These are phyloP conservation scores for Myriosclerotinia scirpicola DNA, from an alignment of 2,329 filamentous ascomycete genomes.

Conservation along the genomic window DNA sequence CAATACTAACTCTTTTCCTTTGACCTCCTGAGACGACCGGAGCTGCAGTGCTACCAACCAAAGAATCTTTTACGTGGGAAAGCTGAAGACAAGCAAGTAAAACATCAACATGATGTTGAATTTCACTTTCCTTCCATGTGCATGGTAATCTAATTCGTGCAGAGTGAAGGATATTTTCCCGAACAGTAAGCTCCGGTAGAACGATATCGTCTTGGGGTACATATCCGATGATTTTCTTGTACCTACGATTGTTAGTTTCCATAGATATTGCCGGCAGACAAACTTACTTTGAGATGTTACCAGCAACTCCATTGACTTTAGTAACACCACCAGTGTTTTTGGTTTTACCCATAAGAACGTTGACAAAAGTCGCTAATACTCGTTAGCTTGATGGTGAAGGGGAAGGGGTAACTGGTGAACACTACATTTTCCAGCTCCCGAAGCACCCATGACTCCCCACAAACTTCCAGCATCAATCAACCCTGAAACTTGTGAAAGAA, in stretches of 20 bases:
- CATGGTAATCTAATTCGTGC: slow-evolving; percentile 54
- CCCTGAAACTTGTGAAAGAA: slow-evolving; percentile 55
- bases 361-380: slow-evolving; percentile 52
- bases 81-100: slow-evolving; percentile 54
- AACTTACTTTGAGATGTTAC: slow-evolving; percentile 36
- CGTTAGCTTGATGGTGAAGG: slow-evolving; percentile 21
- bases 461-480: slow-evolving; percentile 54
- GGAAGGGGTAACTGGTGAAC: neutral
- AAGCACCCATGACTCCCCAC: slow-evolving; percentile 60
- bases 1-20: slow-evolving; percentile 62
- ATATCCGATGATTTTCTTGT: slow-evolving; percentile 61
- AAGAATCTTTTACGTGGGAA: slow-evolving; percentile 44
- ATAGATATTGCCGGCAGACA: neutral
- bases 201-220: slow-evolving; percentile 63
- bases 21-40: slow-evolving; percentile 63
- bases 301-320: slow-evolving; percentile 48
- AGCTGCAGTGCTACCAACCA: slow-evolving; percentile 58
- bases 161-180: slow-evolving; percentile 61
- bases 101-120: slow-evolving; percentile 54
- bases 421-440: slow-evolving; percentile 55
- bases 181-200: slow-evolving; percentile 58
- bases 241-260: slow-evolving; percentile 40
- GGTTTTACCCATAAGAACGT: slow-evolving; percentile 60
- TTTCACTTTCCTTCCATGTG: slow-evolving; percentile 51
- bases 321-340: slow-evolving; percentile 52